Percentiles rank a stretch among this genome's conserved stretches.
Evolutionary conservation across 768 basidiomycete genomes (phyloP).

Genomic region (Collybia mongolica): DNA sequence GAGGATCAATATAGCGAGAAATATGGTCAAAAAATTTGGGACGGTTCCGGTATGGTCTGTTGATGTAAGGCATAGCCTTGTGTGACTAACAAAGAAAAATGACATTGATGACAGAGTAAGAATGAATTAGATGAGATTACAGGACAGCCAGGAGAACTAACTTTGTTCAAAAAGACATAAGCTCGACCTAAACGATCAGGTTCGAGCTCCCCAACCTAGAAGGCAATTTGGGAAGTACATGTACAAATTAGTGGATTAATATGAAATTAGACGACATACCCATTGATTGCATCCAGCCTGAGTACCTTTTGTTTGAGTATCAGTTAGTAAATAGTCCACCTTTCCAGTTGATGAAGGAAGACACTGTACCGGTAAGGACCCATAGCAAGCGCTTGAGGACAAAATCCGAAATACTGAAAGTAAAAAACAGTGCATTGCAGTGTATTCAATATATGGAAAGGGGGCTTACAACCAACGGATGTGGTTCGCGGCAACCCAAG

Average conservation of each 20-base stretch:
- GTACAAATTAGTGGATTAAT: neutral
- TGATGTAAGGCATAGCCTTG: constrained; percentile 61
- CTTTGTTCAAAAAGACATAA: constrained; percentile 65
- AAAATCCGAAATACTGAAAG: constrained; percentile 45
- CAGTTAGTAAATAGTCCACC: constrained; percentile 25
- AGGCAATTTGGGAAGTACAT: neutral
- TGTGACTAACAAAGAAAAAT: constrained; percentile 33
- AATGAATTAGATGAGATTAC: no score
- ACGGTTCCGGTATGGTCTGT: constrained; percentile 51
- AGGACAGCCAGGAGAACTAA: constrained; percentile 9
- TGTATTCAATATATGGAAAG: neutral
- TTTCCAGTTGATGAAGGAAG: neutral
- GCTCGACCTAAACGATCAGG: constrained; percentile 54
- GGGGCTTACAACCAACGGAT: constrained; percentile 54
- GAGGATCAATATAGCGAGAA: constrained; percentile 58
- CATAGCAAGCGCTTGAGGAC: constrained; percentile 59
- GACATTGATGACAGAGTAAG: no score
- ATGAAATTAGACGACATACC: constrained; percentile 25
- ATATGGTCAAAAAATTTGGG: constrained; percentile 41
- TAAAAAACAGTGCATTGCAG: neutral
- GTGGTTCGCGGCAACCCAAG: constrained; percentile 55
- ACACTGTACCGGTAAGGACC: constrained; percentile 49
- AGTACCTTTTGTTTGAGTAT: constrained; percentile 40
- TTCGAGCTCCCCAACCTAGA: constrained; percentile 53
- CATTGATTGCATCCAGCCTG: constrained; percentile 62